These are phyloP conservation scores for Neurospora sp. DNA, from an alignment of 495 filamentous ascomycete species.

Conservation along the genomic window DNA sequence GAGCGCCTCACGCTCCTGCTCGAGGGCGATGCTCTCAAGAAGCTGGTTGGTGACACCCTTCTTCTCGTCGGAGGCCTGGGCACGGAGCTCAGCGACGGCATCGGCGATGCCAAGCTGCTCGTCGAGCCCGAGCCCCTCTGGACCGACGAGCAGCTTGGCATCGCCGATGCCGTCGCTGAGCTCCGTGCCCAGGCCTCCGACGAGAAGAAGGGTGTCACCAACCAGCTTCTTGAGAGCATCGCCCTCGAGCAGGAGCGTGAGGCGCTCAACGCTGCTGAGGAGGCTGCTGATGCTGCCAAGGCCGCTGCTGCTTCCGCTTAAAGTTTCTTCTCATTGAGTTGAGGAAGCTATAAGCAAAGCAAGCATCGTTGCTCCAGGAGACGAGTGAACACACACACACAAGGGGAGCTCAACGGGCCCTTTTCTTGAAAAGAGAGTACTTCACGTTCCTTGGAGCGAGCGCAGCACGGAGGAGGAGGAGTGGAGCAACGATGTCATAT, in stretches of 20 bases:
- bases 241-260: slow-evolving; percentile 24
- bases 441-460: slow-evolving; percentile 10
- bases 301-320: slow-evolving; percentile 7
- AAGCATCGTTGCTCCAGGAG: neutral
- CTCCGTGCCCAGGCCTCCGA: slow-evolving; percentile 34
- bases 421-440: slow-evolving; percentile 2
- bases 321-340: neutral
- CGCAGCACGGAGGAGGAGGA: neutral
- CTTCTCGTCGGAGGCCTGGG: slow-evolving; percentile 12
- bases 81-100: slow-evolving; percentile 40
- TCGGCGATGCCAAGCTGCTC: slow-evolving; percentile 64
- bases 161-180: slow-evolving; percentile 43
- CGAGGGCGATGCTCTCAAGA: slow-evolving; percentile 14
- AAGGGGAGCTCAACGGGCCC: slow-evolving; percentile 8
- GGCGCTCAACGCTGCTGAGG: slow-evolving; percentile 11
- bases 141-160: slow-evolving; percentile 76
- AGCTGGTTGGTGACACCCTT: slow-evolving; percentile 25
- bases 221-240: slow-evolving; percentile 16
- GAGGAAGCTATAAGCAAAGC: neutral
- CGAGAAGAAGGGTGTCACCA: slow-evolving; percentile 16
- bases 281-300: slow-evolving; percentile 10
- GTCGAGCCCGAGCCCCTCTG: slow-evolving; percentile 56
- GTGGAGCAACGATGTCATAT: neutral
- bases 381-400: neutral
- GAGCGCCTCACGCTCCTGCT: slow-evolving; percentile 16